A percentile compares a stretch with the other conserved stretches of the same genome.
phyloP scores from a whole-genome alignment of 2,329 filamentous ascomycete genomes.

The Stachybotrys chartarum region DNA sequence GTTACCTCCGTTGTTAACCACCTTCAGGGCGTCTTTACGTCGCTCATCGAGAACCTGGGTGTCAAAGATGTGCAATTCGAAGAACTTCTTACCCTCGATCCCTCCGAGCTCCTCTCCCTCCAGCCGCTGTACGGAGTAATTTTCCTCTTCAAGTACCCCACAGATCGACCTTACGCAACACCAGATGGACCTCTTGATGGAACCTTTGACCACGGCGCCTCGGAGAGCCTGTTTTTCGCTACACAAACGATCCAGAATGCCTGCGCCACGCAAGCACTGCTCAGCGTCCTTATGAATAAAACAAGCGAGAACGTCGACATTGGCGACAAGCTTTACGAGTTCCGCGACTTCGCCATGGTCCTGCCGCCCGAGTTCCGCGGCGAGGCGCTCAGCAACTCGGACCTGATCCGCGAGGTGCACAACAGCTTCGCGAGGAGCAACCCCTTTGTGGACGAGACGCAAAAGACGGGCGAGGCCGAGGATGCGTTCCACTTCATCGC shows the following conservation, averaged over 20 bases:
- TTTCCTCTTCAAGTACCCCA: slow-evolving; percentile 97
- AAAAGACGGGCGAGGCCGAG: slow-evolving; percentile 58
- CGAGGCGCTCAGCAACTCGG: slow-evolving; percentile 54
- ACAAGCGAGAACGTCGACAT: slow-evolving; percentile 57
- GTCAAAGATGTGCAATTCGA: slow-evolving; percentile 95
- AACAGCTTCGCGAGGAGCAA: slow-evolving; percentile 85
- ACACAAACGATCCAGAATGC: slow-evolving; percentile 98
- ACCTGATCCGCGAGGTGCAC: slow-evolving; percentile 71
- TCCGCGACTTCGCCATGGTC: slow-evolving; percentile 81
- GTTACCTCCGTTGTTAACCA: not conserved
- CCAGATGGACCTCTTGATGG: slow-evolving; percentile 70
- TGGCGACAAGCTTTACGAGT: slow-evolving; percentile 63
- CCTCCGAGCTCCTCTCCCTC: slow-evolving; percentile 61
- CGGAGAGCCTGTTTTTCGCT: slow-evolving; percentile 83
- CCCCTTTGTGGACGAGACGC: slow-evolving; percentile 89
- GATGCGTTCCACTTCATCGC: slow-evolving; percentile 98
- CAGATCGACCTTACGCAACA: slow-evolving; percentile 54
- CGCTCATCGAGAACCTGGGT: slow-evolving; percentile 83
- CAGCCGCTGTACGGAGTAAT: slow-evolving; percentile 90
- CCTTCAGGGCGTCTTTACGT: slow-evolving; percentile 84
- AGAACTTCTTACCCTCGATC: slow-evolving; percentile 84
- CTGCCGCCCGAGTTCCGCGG: slow-evolving; percentile 68
- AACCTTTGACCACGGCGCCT: slow-evolving; percentile 66
- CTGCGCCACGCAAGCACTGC: slow-evolving; percentile 90
- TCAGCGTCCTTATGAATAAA: slow-evolving; percentile 88